Conservation (phyloP, 495 filamentous ascomycete species). For the Stereocaulon alpinum region DNA sequence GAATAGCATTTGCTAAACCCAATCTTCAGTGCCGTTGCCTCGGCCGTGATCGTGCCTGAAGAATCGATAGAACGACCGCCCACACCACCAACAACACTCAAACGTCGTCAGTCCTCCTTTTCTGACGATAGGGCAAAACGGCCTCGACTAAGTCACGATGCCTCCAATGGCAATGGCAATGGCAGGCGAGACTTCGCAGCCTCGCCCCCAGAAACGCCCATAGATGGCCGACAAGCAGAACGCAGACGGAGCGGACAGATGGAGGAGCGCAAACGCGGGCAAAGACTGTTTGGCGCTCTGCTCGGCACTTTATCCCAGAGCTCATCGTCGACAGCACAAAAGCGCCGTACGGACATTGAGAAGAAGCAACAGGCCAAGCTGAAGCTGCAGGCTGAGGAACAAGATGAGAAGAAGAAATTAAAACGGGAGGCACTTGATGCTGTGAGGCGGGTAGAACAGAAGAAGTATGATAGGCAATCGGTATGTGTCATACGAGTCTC, state of each 20-base stretch:
- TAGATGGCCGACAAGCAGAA: slow-evolving; percentile 28
- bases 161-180: slow-evolving; percentile 17
- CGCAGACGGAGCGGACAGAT: slow-evolving; percentile 41
- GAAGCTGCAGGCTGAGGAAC: slow-evolving; percentile 60
- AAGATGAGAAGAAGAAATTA: slow-evolving; percentile 56
- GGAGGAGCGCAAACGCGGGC: slow-evolving; percentile 79
- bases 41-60: slow-evolving; percentile 55
- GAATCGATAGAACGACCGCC: slow-evolving; percentile 27
- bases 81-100: slow-evolving; percentile 32
- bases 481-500: slow-evolving; percentile 38
- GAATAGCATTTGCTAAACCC: background rate
- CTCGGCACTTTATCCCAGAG: slow-evolving; percentile 81
- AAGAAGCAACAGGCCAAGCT: slow-evolving; percentile 77
- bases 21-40: slow-evolving; percentile 43
- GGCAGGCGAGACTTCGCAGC: slow-evolving; percentile 14
- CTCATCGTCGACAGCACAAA: slow-evolving; percentile 54
- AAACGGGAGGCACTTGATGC: slow-evolving; percentile 49
- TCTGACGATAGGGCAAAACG: slow-evolving; percentile 48
- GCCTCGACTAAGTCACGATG: slow-evolving; percentile 36
- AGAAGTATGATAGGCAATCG: slow-evolving; percentile 62
- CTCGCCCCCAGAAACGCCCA: slow-evolving; percentile 11
- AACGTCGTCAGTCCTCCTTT: slow-evolving; percentile 48
- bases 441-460: slow-evolving; percentile 57
- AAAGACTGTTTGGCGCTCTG: slow-evolving; percentile 81
- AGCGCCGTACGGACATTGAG: slow-evolving; percentile 79